Percentiles rank a stretch among this genome's conserved stretches.
Evolutionary conservation across 2,329 filamentous ascomycete genomes (phyloP).

Genomic region (Bimuria novae-zelandiae): DNA sequence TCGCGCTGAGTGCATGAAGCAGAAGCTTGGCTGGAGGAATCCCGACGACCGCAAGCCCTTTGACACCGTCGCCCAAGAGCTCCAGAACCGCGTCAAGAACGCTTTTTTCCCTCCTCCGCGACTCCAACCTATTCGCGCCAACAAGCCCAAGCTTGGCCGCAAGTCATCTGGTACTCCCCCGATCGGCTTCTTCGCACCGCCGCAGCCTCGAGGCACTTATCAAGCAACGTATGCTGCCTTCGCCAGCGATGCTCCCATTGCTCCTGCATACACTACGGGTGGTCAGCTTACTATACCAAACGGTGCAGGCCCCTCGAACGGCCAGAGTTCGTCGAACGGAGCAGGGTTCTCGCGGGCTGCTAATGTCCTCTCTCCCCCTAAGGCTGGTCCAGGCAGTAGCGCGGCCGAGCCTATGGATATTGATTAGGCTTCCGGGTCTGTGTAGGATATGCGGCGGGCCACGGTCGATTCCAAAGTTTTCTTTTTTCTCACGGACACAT

Average conservation of each 20-base stretch:
- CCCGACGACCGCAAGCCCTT: constrained; percentile 42
- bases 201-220: constrained; percentile 19
- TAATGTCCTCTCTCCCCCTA: background rate
- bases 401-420: constrained; percentile 28
- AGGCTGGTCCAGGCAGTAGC: constrained; percentile 10
- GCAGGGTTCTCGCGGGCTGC: background rate
- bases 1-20: constrained; percentile 46
- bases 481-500: background rate
- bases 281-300: constrained; percentile 8
- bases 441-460: constrained; percentile 1
- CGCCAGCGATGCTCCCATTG: no score
- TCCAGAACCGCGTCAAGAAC: constrained; percentile 44
- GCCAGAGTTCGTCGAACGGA: background rate
- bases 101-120: constrained; percentile 37
- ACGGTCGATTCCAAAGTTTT: background rate
- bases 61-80: constrained; percentile 40
- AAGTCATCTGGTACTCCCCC: constrained; percentile 25
- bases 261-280: constrained; percentile 5
- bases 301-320: background rate
- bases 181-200: constrained; percentile 12
- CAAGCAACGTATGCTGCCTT: no score
- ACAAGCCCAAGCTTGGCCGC: constrained; percentile 22
- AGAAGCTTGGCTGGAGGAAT: constrained; percentile 42
- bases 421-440: background rate
- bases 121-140: constrained; percentile 19